Percentiles rank a stretch among this genome's conserved stretches.
These are phyloP conservation scores for Solanum acaule DNA, from an alignment of 257 asterid species.

Conservation along the genomic window DNA sequence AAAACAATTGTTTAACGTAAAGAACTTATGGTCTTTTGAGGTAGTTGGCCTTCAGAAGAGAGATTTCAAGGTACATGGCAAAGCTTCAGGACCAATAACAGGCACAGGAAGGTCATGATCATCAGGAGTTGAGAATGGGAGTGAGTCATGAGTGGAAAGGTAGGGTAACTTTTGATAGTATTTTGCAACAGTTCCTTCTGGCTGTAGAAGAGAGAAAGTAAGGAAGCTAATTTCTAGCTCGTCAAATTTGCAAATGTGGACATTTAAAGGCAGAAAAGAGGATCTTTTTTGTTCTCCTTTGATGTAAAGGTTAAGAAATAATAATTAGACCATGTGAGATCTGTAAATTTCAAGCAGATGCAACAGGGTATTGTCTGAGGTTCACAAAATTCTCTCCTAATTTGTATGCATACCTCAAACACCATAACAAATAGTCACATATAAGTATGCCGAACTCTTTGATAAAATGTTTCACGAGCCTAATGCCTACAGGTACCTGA, in stretches of 20 bases:
- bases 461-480: not conserved
- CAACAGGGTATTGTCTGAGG: not conserved
- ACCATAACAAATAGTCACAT: not conserved
- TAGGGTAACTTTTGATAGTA: not conserved
- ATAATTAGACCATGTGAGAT: not conserved
- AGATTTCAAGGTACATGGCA: not conserved
- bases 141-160: not conserved
- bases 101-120: not conserved
- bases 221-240: not conserved
- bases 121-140: not conserved
- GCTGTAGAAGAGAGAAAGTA: not conserved
- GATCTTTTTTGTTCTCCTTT: not conserved
- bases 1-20: not conserved
- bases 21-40: not conserved
- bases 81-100: not conserved
- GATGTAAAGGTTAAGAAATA: no score
- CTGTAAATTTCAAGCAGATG: not conserved
- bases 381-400: not conserved
- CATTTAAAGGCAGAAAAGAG: not conserved
- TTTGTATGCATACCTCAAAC: not conserved
- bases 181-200: not conserved
- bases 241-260: not conserved
- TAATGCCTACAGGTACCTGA: conserved; percentile 44
- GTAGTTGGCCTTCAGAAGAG: not conserved
- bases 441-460: not conserved